These are phyloP conservation scores for Kuraishia floccosa DNA, from an alignment of 805 yeast species.

Conservation along the genomic window DNA sequence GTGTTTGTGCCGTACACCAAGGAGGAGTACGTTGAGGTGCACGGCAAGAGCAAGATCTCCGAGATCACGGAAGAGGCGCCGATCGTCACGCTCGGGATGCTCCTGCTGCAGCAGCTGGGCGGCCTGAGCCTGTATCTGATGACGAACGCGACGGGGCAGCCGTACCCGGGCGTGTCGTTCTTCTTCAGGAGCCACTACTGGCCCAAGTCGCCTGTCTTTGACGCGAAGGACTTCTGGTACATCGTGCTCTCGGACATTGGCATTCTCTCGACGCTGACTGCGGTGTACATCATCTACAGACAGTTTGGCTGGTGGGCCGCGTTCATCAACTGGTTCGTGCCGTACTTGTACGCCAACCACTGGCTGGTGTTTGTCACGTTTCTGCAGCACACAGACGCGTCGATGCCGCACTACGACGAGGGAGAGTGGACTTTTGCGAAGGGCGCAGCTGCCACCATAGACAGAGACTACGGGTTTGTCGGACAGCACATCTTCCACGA, in stretches of 20 bases:
- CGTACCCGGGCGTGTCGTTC: constrained; percentile 30
- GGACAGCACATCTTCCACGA: constrained; percentile 79
- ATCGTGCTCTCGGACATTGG: constrained; percentile 70
- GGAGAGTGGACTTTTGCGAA: constrained; percentile 76
- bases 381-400: constrained; percentile 73
- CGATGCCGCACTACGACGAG: constrained; percentile 71
- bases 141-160: constrained; percentile 71
- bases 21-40: constrained; percentile 34
- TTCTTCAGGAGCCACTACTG: constrained; percentile 55
- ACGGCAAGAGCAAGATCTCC: constrained; percentile 19
- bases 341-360: constrained; percentile 75
- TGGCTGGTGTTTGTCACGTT: constrained; percentile 84
- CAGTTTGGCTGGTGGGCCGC: constrained; percentile 53
- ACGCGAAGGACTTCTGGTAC: constrained; percentile 60
- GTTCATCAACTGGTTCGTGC: constrained; percentile 61
- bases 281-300: constrained; percentile 49
- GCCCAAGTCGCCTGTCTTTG: constrained; percentile 68
- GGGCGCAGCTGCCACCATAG: constrained; percentile 87
- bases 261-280: constrained; percentile 35
- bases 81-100: constrained; percentile 39
- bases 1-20: constrained; percentile 71
- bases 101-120: constrained; percentile 60
- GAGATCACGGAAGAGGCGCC: constrained; percentile 73
- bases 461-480: constrained; percentile 71
- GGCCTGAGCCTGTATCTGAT: constrained; percentile 66